Conservation (phyloP, 2,329 filamentous ascomycete species). For the Calonectria montana region DNA sequence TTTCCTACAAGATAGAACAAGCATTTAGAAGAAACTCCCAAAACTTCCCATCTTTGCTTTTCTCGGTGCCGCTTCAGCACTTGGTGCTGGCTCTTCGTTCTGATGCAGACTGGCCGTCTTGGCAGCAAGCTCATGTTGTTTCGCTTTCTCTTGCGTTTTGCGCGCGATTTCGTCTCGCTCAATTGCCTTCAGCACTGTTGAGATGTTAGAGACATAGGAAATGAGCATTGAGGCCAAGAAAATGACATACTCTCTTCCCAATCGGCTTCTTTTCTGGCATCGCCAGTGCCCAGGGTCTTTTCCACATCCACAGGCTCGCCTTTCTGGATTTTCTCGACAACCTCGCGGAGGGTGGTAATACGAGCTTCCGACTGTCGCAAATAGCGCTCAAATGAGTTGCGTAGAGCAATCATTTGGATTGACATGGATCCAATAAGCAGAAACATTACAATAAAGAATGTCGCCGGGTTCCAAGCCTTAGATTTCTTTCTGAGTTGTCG, state of each 20-base stretch:
- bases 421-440: slow-evolving; percentile 94
- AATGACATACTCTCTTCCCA: slow-evolving; percentile 82
- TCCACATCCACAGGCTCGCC: slow-evolving; percentile 89
- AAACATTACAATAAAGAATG: slow-evolving; percentile 85
- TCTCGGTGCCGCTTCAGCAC: slow-evolving; percentile 36
- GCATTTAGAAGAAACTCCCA: slow-evolving; percentile 63
- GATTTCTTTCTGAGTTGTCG: slow-evolving; percentile 55
- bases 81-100: slow-evolving; percentile 19
- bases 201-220: slow-evolving; percentile 24
- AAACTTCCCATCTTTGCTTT: slow-evolving; percentile 48
- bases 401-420: slow-evolving; percentile 88
- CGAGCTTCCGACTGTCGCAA: slow-evolving; percentile 82
- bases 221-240: background rate
- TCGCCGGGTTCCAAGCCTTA: slow-evolving; percentile 83
- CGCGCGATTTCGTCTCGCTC: slow-evolving; percentile 70
- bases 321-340: slow-evolving; percentile 75
- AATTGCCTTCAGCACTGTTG: slow-evolving; percentile 73
- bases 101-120: slow-evolving; percentile 18
- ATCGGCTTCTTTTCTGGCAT: slow-evolving; percentile 78
- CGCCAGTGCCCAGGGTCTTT: slow-evolving; percentile 81
- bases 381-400: slow-evolving; percentile 79
- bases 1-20: slow-evolving; percentile 26
- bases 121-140: slow-evolving; percentile 40
- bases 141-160: slow-evolving; percentile 54
- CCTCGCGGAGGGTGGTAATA: slow-evolving; percentile 80